Evolutionary conservation across 441 rosid species (phyloP), one percentile per base, ranked within the genome.

Genomic region (Capsella rubella): DNA sequence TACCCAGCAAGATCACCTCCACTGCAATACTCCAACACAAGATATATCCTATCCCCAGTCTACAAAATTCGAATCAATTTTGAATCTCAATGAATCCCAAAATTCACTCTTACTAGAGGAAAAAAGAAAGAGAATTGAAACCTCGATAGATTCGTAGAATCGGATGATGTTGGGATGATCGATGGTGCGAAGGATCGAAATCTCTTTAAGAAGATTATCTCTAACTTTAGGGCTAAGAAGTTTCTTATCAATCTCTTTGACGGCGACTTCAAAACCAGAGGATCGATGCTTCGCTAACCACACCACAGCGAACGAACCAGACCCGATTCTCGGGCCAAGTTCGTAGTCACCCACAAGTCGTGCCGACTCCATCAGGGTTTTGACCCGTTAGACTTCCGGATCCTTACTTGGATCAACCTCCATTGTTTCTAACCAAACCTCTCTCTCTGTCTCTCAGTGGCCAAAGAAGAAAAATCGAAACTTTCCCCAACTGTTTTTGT

Each of bases 1-100:
- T 90, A 92, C 10, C 71, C 87, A 27, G 90, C 88, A 71, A 92
- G 94, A 83, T 90, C 97, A 77, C 97, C 96, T 65, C 96, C 94
- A 57, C 84, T 89, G 67, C 97, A 92, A 67, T 85, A 92, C 83
- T 92, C 97, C 93, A 92, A 73, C n/a, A 92, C 91, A 28, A 92
- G 86, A 43, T 68, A 92, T 21, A 92, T 87, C 82, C 50, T 84
- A 71, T 92, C 90, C 29, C 77, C 73, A 58, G 86, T 87, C 97
- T 92, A 78, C 67, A 78, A 29, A 64, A 64, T 6, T 14, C 8
- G 3, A 45, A 49, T n/a, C 2, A 72, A 45, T 32, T 40, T 40
- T 3, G 5, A 40, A 5, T 40, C 1, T 40, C 45, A 40, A 40
- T 40, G 21, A 29, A 21, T 21, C 3, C 49, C 16, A 14, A 51